These are phyloP conservation scores for Carex littledalei DNA, from an alignment of 176 grass and related monocot species.

Conservation along the genomic window DNA sequence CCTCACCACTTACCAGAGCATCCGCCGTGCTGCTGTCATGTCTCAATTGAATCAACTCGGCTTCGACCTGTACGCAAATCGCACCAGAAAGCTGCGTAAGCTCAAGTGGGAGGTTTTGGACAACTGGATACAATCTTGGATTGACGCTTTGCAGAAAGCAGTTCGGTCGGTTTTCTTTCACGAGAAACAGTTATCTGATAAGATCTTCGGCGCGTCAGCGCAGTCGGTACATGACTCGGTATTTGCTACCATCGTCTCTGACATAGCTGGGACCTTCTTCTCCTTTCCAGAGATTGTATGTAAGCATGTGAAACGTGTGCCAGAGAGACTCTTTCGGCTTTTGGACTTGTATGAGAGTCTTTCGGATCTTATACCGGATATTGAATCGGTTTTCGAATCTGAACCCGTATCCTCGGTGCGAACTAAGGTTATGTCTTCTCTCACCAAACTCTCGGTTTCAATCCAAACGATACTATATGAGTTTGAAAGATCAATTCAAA, in stretches of 20 bases:
- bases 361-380: constrained; percentile 23
- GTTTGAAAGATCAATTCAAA: constrained; percentile 57
- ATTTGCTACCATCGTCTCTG: constrained; percentile 33
- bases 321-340: constrained; percentile 60
- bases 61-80: neutral
- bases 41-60: constrained; percentile 32
- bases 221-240: constrained; percentile 31
- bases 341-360: constrained; percentile 55
- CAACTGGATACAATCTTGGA: constrained; percentile 40
- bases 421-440: neutral
- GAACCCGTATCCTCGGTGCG: constrained; percentile 3
- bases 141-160: constrained; percentile 20
- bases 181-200: constrained; percentile 41
- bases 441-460: constrained; percentile 27
- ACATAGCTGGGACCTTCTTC: constrained; percentile 34
- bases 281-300: constrained; percentile 29
- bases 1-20: constrained; percentile 41
- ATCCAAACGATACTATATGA: constrained; percentile 8
- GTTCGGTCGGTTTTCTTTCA: constrained; percentile 32
- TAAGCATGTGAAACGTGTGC: constrained; percentile 27
- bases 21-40: constrained; percentile 31
- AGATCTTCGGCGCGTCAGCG: constrained; percentile 23
- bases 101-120: constrained; percentile 43
- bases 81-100: constrained; percentile 26
- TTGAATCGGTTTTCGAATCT: constrained; percentile 25